Conservation (phyloP, 108 stramenopile genomes). For the Pseudonitzschia pungens region DNA sequence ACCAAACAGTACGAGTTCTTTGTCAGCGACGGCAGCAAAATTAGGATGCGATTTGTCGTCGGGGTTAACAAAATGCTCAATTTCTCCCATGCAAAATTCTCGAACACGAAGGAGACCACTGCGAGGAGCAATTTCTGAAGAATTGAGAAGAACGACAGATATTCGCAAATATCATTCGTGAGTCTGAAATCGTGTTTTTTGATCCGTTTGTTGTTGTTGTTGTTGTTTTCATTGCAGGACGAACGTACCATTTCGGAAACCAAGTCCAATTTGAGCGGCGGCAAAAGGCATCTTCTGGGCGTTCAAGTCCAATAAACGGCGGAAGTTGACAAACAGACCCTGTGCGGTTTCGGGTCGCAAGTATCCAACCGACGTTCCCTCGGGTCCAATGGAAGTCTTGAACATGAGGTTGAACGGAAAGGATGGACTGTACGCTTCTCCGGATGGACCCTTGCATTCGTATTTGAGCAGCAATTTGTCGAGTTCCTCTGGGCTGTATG, state of each 20-base stretch:
- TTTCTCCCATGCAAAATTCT: constrained; percentile 99
- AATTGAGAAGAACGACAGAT: background rate
- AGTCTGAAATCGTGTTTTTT: background rate
- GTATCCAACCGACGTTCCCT: constrained; percentile 95
- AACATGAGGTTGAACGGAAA: constrained; percentile 99
- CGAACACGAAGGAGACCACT: constrained; percentile 97
- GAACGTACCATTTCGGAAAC: constrained; percentile 94
- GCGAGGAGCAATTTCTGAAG: constrained; percentile 96
- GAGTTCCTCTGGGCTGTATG: constrained; percentile 93
- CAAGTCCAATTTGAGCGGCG: constrained; percentile 97
- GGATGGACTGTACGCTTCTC: constrained; percentile 86
- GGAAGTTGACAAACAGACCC: constrained; percentile 99
- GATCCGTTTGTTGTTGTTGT: background rate
- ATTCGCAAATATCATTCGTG: background rate
- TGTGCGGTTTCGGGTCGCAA: constrained; percentile 99
- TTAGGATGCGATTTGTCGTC: constrained; percentile 96
- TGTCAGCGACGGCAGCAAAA: constrained; percentile 83
- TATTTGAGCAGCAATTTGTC: constrained; percentile 86
- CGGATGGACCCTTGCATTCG: constrained; percentile 84
- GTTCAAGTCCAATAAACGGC: constrained; percentile 95
- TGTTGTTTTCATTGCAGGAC: background rate
- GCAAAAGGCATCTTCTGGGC: constrained; percentile 98
- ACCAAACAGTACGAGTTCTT: constrained; percentile 88
- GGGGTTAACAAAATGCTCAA: constrained; percentile 99
- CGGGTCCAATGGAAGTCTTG: constrained; percentile 98